Evolutionary conservation across 2,329 filamentous ascomycete genomes (phyloP).

Genomic region (Kalmusia sp.): DNA sequence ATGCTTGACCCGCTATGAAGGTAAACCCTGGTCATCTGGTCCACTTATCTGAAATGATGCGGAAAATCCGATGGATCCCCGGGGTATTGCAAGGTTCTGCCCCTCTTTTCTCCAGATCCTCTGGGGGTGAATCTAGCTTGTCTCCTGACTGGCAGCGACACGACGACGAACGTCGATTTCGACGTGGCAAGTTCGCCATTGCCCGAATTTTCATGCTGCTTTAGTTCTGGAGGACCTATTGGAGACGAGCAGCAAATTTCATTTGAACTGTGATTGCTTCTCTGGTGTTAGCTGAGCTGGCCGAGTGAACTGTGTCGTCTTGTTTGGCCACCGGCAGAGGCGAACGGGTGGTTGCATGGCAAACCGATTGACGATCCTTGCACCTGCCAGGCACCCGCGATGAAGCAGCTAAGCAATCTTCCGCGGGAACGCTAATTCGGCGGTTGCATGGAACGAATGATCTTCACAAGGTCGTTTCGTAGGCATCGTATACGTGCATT

Average conservation of each 20-base stretch:
- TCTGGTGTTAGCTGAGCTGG: constrained; percentile 38
- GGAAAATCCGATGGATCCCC: background rate
- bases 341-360: constrained; percentile 37
- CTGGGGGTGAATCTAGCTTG: background rate
- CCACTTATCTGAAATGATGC: too few species aligned
- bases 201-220: constrained; percentile 12
- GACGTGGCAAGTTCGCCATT: constrained; percentile 33
- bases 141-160: constrained; percentile 13
- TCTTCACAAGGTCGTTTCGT: constrained; percentile 5
- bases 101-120: background rate
- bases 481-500: background rate
- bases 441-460: background rate
- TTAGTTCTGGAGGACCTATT: constrained; percentile 19
- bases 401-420: constrained; percentile 14
- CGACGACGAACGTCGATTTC: constrained; percentile 18
- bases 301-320: constrained; percentile 24
- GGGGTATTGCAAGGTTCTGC: background rate
- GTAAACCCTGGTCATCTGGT: too few species aligned
- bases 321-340: constrained; percentile 37
- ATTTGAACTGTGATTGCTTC: constrained; percentile 29
- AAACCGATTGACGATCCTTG: constrained; percentile 28
- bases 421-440: background rate
- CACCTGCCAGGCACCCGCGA: constrained; percentile 9
- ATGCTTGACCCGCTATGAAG: too few species aligned
- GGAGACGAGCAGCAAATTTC: constrained; percentile 10